Evolutionary conservation across 192 early-diverging fungal genomes (phyloP), one percentile per base, ranked within the genome.

Genomic region (Backusella morwellensis): DNA sequence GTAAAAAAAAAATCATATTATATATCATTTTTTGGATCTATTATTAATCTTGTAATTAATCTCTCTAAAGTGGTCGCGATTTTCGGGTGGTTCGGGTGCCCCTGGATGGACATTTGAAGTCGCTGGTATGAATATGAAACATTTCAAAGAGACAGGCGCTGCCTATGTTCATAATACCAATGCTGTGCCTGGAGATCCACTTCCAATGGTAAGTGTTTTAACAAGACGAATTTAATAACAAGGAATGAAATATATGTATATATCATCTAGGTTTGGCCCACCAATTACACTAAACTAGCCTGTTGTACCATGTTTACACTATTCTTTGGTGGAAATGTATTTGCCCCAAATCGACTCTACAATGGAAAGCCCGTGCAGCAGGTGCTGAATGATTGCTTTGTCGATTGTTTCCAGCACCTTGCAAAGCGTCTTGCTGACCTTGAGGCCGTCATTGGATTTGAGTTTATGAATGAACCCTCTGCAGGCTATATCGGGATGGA

Each of bases 101-200:
- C 95, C 95, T 40, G 92, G 86, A 23, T 95, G 94, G 95, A 95
- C 93, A 2, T 94, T 96, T 88, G 93, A 95, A 74, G 88, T 91
- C 0, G 91, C 87, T 26, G 95, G 94, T 6, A 73, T 96, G 74
- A 89, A 95, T 75, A 82, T 95, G 8, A 87, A 81, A 38, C 79
- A 89, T 50, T 95, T 96, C 75, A 92, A 95, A 79, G 77, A 85
- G 1, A 91, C 91, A 34, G 93, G 92, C 7, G 93, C 94, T 9
- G 94, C 94, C 8, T 91, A 93, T 81, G 89, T 95, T 15, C 94
- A 96, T 75, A 91, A 93, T 50, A 86, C 86, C 4, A 86, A 91
- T 36, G 82, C 81, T 21, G 79, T 79, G 19, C 80, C 84, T 34
- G 85, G 85, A n/a, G 85, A 90, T 70, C 81, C 81, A 35, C 68